These are phyloP conservation scores for Parafenestella ontariensis DNA, from an alignment of 2,329 filamentous ascomycete species.

Conservation along the genomic window DNA sequence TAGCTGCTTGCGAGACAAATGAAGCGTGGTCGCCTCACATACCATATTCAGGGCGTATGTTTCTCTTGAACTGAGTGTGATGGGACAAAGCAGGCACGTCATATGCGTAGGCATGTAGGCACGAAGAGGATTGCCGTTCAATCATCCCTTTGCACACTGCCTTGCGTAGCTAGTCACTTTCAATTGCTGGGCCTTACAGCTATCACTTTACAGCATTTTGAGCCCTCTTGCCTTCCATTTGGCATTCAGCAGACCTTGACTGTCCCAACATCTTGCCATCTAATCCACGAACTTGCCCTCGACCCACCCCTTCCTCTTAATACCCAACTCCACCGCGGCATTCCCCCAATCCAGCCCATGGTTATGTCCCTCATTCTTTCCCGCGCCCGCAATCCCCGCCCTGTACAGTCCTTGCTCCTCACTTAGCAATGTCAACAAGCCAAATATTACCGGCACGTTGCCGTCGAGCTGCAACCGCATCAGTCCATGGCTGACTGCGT, in stretches of 20 bases:
- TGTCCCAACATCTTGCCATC: not conserved
- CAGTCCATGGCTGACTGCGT: slow-evolving; percentile 86
- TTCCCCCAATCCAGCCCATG: slow-evolving; percentile 96
- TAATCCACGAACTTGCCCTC: slow-evolving; percentile 67
- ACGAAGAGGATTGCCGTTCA: not conserved
- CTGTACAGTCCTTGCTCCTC: slow-evolving; percentile 88
- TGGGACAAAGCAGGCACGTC: not conserved
- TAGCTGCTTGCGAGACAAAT: not conserved
- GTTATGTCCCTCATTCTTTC: slow-evolving; percentile 71
- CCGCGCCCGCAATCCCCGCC: slow-evolving; percentile 69
- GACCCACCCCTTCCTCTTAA: slow-evolving; percentile 85
- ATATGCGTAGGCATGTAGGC: not conserved
- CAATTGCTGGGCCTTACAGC: not conserved
- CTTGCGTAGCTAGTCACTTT: not conserved
- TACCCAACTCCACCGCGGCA: slow-evolving; percentile 91
- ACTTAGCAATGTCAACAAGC: slow-evolving; percentile 84
- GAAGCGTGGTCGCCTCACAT: not conserved
- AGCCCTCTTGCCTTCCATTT: not conserved
- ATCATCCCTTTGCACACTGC: not conserved
- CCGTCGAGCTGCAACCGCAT: slow-evolving; percentile 94
- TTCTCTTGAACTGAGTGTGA: not conserved
- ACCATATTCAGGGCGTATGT: not conserved
- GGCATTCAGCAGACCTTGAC: not conserved
- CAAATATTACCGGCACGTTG: slow-evolving; percentile 89
- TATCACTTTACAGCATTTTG: not conserved